These are phyloP conservation scores for Penicillium sp. DNA, from an alignment of 2,329 filamentous ascomycete species.

Conservation along the genomic window DNA sequence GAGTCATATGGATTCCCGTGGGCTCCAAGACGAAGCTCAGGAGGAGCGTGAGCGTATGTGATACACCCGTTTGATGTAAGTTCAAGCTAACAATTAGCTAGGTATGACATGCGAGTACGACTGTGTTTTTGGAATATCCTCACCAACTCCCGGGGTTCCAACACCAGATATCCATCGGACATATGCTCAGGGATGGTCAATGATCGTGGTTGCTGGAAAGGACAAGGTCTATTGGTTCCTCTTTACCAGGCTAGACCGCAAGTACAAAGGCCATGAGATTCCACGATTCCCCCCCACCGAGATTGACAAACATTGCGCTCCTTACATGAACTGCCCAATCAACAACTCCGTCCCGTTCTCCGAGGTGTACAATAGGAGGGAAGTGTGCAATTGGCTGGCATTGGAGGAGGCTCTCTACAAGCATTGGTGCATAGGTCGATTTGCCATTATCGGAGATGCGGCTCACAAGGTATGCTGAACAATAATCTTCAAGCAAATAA, in stretches of 20 bases:
- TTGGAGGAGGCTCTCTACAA: background rate
- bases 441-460: background rate
- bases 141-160: conserved; percentile 1
- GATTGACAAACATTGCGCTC: background rate
- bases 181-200: background rate
- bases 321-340: background rate
- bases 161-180: conserved; percentile 2
- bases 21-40: background rate
- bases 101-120: conserved; percentile 4
- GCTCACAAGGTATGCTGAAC: background rate
- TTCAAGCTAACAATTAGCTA: background rate
- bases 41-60: background rate
- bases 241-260: conserved; percentile 3
- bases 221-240: conserved; percentile 13
- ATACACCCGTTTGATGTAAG: background rate
- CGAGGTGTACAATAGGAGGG: background rate
- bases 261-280: background rate
- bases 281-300: background rate
- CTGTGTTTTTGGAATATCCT: conserved; percentile 16
- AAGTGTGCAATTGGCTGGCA: background rate
- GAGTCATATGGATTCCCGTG: background rate
- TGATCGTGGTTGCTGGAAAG: conserved; percentile 6
- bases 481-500: background rate
- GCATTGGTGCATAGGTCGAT: background rate
- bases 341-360: background rate